Conservation (phyloP, 306 rosid genomes). For the Prunus mongolica region DNA sequence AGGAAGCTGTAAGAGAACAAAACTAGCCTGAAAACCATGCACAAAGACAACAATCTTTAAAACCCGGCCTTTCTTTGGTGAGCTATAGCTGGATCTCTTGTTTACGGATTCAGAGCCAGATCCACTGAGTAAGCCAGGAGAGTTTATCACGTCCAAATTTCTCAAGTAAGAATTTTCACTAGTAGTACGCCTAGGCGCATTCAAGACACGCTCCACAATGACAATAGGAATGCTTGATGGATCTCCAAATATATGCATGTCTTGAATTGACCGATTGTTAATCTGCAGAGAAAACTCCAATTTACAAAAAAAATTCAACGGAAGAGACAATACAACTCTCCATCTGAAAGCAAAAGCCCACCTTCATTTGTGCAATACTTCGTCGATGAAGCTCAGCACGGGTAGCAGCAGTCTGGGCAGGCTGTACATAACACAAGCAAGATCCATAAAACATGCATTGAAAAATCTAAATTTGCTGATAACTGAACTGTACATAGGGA, state of each 20-base stretch:
- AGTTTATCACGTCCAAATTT: constrained; percentile 39
- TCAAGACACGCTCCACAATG: constrained; percentile 79
- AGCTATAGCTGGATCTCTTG: constrained; percentile 29
- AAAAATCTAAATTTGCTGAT: neutral
- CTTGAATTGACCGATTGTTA: constrained; percentile 82
- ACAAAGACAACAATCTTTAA: constrained; percentile 88
- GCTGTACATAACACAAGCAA: constrained; percentile 46
- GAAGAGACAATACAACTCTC: constrained; percentile 9
- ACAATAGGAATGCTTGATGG: constrained; percentile 72
- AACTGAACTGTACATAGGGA: neutral
- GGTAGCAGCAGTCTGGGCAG: constrained; percentile 62
- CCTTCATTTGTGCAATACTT: constrained; percentile 89
- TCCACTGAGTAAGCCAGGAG: constrained; percentile 33
- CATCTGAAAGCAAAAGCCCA: constrained; percentile 31
- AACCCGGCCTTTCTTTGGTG: constrained; percentile 43
- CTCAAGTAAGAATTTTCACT: constrained; percentile 65
- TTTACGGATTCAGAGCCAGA: constrained; percentile 26
- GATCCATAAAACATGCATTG: constrained; percentile 6
- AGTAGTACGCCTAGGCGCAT: constrained; percentile 63
- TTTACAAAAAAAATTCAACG: constrained; percentile 4
- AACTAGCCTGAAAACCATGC: constrained; percentile 97
- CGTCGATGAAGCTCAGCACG: constrained; percentile 85
- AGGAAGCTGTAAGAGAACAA: constrained; percentile 13
- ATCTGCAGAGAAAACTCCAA: constrained; percentile 48
- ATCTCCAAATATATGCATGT: constrained; percentile 84